A percentile compares a stretch with the other conserved stretches of the same genome.
phyloP scores from a whole-genome alignment of 352 stramenopile species.

The Peronospora destructor region DNA sequence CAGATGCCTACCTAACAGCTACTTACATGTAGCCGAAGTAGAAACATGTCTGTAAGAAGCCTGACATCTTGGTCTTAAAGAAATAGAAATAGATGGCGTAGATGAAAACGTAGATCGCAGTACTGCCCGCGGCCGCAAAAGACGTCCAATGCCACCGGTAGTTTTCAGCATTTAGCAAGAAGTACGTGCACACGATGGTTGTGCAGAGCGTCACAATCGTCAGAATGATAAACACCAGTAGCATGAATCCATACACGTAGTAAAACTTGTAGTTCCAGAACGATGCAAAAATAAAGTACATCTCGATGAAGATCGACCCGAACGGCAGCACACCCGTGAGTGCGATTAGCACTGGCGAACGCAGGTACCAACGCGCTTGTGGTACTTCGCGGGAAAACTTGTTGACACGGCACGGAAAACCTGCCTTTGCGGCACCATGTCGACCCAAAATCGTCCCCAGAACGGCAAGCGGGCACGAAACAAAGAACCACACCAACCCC shows the following conservation, averaged over 20 bases:
- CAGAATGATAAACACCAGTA: conserved; percentile 97
- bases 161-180: conserved; percentile 98
- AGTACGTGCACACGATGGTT: conserved; percentile 98
- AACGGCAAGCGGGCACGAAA: conserved; percentile 93
- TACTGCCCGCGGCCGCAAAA: conserved; percentile 91
- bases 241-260: conserved; percentile 99
- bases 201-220: conserved; percentile 96
- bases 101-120: conserved; percentile 95
- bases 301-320: conserved; percentile 99
- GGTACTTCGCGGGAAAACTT: conserved; percentile 91
- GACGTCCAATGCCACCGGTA: conserved; percentile 99
- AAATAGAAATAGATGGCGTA: conserved; percentile 99
- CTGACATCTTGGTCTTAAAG: conserved; percentile 99
- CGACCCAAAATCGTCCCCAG: conserved; percentile 95
- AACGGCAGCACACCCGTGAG: conserved; percentile 97
- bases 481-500: conserved; percentile 95
- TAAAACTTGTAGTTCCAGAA: conserved; percentile 99
- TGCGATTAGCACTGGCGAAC: conserved; percentile 85
- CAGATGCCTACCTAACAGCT: not conserved
- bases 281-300: conserved; percentile 99
- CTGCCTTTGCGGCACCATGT: conserved; percentile 85
- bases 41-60: conserved; percentile 96
- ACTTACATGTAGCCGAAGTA: conserved; percentile 98
- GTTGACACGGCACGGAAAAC: conserved; percentile 92
- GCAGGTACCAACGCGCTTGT: conserved; percentile 73